phyloP scores from a whole-genome alignment of 2,329 filamentous ascomycete genomes.

The Ophiostoma australiae region DNA sequence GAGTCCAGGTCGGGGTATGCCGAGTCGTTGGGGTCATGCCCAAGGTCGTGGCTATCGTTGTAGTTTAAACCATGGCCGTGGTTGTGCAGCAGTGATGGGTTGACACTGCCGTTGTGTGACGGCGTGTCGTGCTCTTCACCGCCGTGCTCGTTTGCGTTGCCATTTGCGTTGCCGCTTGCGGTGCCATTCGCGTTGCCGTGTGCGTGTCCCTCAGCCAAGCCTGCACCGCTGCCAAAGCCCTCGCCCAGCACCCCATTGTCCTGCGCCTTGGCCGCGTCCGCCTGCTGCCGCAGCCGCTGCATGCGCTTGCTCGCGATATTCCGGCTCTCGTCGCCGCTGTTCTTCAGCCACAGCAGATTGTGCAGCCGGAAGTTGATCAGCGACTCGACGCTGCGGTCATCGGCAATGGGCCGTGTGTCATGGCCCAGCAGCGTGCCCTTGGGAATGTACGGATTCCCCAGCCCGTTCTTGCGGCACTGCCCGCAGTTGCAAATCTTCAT shows the following conservation, averaged over 20 bases:
- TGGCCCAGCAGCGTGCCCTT: constrained; percentile 85
- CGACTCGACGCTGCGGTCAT: constrained; percentile 83
- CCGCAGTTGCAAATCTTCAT: constrained; percentile 81
- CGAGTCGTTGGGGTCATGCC: background rate
- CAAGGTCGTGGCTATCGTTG: no score
- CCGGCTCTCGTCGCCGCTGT: constrained; percentile 52
- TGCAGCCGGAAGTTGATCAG: constrained; percentile 87
- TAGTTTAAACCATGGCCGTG: background rate
- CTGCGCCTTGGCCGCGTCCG: constrained; percentile 54
- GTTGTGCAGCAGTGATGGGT: constrained; percentile 17
- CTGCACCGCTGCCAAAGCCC: constrained; percentile 1
- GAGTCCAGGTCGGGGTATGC: background rate
- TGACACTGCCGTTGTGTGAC: background rate
- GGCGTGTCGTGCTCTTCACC: background rate
- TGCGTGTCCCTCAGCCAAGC: background rate
- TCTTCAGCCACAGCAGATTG: constrained; percentile 77
- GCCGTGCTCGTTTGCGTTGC: background rate
- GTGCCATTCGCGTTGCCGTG: background rate
- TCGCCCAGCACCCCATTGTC: constrained; percentile 31
- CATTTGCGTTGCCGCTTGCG: background rate
- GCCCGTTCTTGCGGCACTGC: constrained; percentile 61
- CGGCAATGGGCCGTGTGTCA: constrained; percentile 83
- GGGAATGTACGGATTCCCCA: constrained; percentile 75
- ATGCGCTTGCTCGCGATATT: constrained; percentile 55
- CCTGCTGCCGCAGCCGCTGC: constrained; percentile 52